These are phyloP conservation scores for Aspergillus sparsus DNA, from an alignment of 495 filamentous ascomycete genomes.

Conservation along the genomic window DNA sequence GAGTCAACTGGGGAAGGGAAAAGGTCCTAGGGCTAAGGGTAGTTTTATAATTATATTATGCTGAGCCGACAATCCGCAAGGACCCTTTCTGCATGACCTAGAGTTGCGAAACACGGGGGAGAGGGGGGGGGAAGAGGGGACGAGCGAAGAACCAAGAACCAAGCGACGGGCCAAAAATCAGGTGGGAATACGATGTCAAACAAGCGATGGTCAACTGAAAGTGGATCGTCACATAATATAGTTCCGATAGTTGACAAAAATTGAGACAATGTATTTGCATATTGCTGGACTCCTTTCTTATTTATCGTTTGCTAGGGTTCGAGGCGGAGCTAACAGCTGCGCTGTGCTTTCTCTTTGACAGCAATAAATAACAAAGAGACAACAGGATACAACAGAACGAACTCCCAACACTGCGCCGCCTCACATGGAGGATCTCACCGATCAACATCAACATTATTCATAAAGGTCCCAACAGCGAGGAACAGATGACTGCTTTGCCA, in stretches of 20 bases:
- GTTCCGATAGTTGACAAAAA: not conserved
- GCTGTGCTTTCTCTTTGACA: slow-evolving; percentile 12
- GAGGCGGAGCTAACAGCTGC: slow-evolving; percentile 8
- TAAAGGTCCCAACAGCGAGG: not conserved
- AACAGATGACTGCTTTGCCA: not conserved
- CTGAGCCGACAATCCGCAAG: too few relatives aligned
- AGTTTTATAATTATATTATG: too few relatives aligned
- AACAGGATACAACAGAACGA: not conserved
- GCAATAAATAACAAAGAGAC: slow-evolving; percentile 10
- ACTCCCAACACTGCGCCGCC: slow-evolving; percentile 13
- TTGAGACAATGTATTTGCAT: not conserved
- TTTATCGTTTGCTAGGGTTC: slow-evolving; percentile 1
- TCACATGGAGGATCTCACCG: slow-evolving; percentile 1
- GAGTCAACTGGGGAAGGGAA: not conserved
- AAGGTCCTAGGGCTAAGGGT: too few relatives aligned
- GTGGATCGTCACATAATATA: slow-evolving; percentile 19
- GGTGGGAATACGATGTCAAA: slow-evolving; percentile 27
- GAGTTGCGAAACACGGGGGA: not conserved
- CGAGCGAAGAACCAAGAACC: slow-evolving; percentile 7
- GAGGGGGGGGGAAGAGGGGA: not conserved
- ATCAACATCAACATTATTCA: slow-evolving; percentile 1
- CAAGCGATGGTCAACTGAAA: slow-evolving; percentile 4
- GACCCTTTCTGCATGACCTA: too few relatives aligned
- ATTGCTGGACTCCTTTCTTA: slow-evolving; percentile 7
- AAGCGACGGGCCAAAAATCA: slow-evolving; percentile 21